A percentile compares a stretch with the other conserved stretches of the same genome.
phyloP scores from a whole-genome alignment of 2,329 filamentous ascomycete species.

The Lojkania enalia region DNA sequence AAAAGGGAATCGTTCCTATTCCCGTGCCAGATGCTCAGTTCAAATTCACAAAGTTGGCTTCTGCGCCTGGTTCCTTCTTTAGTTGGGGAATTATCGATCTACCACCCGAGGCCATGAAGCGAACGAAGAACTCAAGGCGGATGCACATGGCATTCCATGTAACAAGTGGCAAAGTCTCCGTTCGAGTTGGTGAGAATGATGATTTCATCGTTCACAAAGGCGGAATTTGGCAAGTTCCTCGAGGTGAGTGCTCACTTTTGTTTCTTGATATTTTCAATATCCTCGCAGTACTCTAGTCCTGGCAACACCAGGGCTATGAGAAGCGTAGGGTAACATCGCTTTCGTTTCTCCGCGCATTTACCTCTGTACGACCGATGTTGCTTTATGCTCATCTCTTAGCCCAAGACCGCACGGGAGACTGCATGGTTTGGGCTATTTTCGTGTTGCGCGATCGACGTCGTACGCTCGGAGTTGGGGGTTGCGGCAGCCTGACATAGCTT shows the following conservation, averaged over 20 bases:
- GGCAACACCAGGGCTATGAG: neutral
- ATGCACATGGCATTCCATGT: slow-evolving; percentile 99
- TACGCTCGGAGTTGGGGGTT: slow-evolving; percentile 20
- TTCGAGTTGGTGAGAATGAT: slow-evolving; percentile 72
- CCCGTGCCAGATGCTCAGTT: slow-evolving; percentile 71
- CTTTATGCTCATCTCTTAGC: slow-evolving; percentile 29
- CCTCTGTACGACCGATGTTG: slow-evolving; percentile 35
- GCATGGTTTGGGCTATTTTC: slow-evolving; percentile 18
- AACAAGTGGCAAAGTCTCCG: slow-evolving; percentile 77
- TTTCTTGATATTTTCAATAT: slow-evolving; percentile 11
- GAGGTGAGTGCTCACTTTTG: slow-evolving; percentile 66
- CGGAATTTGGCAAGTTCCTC: slow-evolving; percentile 90
- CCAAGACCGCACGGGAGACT: slow-evolving; percentile 18
- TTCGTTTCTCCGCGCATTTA: slow-evolving; percentile 2
- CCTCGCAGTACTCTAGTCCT: neutral
- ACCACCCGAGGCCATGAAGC: slow-evolving; percentile 79
- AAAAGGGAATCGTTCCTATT: slow-evolving; percentile 59
- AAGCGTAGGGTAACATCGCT: no score
- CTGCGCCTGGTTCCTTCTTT: slow-evolving; percentile 69
- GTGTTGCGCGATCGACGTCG: slow-evolving; percentile 22
- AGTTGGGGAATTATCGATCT: slow-evolving; percentile 89
- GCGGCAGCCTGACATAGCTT: no score
- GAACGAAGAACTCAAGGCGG: slow-evolving; percentile 86
- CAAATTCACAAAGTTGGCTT: slow-evolving; percentile 82
- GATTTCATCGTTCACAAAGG: slow-evolving; percentile 83